phyloP scores from a whole-genome alignment of 768 basidiomycete genomes.

The Inosperma sp. region DNA sequence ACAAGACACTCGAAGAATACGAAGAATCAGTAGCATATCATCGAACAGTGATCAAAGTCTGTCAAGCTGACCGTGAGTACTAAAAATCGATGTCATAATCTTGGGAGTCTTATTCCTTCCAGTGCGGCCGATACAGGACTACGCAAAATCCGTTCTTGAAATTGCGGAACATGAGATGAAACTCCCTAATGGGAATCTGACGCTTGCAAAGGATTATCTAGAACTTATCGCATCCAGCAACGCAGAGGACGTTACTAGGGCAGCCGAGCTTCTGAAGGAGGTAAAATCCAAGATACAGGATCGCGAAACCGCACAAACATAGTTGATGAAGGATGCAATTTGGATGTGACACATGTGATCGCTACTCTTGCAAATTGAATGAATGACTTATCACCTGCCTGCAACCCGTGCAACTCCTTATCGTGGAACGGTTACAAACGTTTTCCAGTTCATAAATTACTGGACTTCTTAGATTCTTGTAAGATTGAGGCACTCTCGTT shows the following conservation, averaged over 20 bases:
- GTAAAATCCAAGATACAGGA: conserved; percentile 39
- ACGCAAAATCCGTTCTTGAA: conserved; percentile 78
- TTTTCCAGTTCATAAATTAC: too few relatives aligned
- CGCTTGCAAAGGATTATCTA: conserved; percentile 67
- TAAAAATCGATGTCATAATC: conserved; percentile 20
- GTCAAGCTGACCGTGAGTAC: conserved; percentile 53
- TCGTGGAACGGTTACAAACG: too few relatives aligned
- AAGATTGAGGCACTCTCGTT: too few relatives aligned
- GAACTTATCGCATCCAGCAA: conserved; percentile 74
- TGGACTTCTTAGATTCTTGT: too few relatives aligned
- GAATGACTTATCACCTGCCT: too few relatives aligned
- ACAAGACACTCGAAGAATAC: conserved; percentile 61
- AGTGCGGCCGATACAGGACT: conserved; percentile 72
- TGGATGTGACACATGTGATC: too few relatives aligned
- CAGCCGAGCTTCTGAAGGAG: conserved; percentile 64
- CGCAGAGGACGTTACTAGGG: conserved; percentile 73
- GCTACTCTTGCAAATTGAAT: too few relatives aligned
- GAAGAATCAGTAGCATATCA: conserved; percentile 75
- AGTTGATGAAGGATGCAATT: too few relatives aligned
- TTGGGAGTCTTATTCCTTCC: conserved; percentile 13
- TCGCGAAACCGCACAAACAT: too few relatives aligned
- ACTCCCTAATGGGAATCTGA: conserved; percentile 57
- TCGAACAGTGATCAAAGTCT: conserved; percentile 72
- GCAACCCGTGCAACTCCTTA: too few relatives aligned
- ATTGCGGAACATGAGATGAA: conserved; percentile 77